Evolutionary conservation across 1,284 basidiomycete genomes (phyloP).

Genomic region (Papiliotrema laurentii): DNA sequence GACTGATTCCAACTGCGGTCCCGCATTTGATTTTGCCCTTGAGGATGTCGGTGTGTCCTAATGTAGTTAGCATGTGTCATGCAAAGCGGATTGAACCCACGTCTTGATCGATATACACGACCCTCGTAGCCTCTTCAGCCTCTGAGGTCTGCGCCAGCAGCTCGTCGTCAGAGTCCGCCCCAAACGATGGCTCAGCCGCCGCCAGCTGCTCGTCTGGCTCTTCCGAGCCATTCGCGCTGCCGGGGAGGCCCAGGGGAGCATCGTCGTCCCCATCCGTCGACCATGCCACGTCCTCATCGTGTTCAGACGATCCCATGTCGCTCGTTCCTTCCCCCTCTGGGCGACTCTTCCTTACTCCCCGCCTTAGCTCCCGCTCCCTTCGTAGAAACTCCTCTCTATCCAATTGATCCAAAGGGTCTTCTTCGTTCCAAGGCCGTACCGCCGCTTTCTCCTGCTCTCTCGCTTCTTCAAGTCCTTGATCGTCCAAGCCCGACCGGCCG

Average conservation of each 20-base stretch:
- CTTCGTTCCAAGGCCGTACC: neutral
- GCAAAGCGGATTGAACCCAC: no score
- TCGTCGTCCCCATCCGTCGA: conserved; percentile 4
- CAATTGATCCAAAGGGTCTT: conserved; percentile 23
- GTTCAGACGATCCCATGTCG: neutral
- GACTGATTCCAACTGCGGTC: no score
- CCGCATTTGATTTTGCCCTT: no score
- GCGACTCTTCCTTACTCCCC: conserved; percentile 4
- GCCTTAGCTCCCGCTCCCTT: conserved; percentile 10
- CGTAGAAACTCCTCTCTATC: conserved; percentile 26
- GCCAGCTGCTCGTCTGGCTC: neutral
- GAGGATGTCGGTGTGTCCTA: no score
- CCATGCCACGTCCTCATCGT: neutral
- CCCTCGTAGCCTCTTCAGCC: conserved; percentile 12
- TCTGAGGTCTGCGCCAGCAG: conserved; percentile 10
- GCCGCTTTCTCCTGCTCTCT: conserved; percentile 1
- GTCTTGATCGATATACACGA: neutral
- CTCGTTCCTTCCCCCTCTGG: conserved; percentile 4
- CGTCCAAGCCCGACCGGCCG: conserved; percentile 27
- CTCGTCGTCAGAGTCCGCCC: conserved; percentile 12
- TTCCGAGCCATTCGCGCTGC: neutral
- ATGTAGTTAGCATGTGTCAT: no score
- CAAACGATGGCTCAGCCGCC: neutral
- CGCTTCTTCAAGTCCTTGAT: conserved; percentile 9
- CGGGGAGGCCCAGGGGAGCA: neutral